phyloP scores from a whole-genome alignment of 768 basidiomycete species.

The Sarcodon aspratus region DNA sequence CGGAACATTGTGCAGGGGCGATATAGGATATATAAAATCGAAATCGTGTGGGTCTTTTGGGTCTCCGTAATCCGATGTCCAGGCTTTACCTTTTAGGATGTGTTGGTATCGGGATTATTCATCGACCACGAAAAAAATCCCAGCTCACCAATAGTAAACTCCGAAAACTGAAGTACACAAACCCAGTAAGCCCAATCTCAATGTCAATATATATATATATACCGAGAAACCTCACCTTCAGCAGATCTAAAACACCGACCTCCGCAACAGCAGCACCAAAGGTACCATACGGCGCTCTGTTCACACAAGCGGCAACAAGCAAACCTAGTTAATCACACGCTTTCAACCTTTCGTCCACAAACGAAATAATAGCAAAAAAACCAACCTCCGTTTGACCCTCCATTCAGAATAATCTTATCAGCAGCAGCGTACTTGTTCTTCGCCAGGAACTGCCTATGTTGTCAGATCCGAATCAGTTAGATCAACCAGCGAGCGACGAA shows the following conservation, averaged over 20 bases:
- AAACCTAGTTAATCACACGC: slow-evolving; percentile 33
- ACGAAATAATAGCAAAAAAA: not conserved
- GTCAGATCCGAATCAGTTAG: not conserved
- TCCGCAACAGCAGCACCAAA: slow-evolving; percentile 75
- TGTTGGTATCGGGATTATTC: slow-evolving; percentile 4
- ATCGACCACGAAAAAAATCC: not conserved
- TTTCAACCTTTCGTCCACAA: slow-evolving; percentile 1
- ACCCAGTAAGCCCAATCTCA: not conserved
- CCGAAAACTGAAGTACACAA: slow-evolving; percentile 38
- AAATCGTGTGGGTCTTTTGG: slow-evolving; percentile 69
- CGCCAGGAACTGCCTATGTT: slow-evolving; percentile 54
- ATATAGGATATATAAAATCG: slow-evolving; percentile 74
- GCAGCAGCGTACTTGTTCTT: slow-evolving; percentile 55
- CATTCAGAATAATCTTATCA: slow-evolving; percentile 68
- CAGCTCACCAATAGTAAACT: slow-evolving; percentile 62
- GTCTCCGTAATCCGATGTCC: slow-evolving; percentile 73
- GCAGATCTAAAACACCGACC: slow-evolving; percentile 72
- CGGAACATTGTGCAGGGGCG: slow-evolving; percentile 74
- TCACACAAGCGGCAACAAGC: slow-evolving; percentile 75
- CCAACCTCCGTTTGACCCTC: slow-evolving; percentile 73
- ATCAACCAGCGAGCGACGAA: not conserved
- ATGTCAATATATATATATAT: not conserved
- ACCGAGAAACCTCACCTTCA: slow-evolving; percentile 32
- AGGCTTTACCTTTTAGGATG: slow-evolving; percentile 42
- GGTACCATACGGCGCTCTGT: slow-evolving; percentile 63